Evolutionary conservation across 768 basidiomycete genomes (phyloP), one percentile per base, ranked within the genome.

Genomic region (Tephrocybe sp.): DNA sequence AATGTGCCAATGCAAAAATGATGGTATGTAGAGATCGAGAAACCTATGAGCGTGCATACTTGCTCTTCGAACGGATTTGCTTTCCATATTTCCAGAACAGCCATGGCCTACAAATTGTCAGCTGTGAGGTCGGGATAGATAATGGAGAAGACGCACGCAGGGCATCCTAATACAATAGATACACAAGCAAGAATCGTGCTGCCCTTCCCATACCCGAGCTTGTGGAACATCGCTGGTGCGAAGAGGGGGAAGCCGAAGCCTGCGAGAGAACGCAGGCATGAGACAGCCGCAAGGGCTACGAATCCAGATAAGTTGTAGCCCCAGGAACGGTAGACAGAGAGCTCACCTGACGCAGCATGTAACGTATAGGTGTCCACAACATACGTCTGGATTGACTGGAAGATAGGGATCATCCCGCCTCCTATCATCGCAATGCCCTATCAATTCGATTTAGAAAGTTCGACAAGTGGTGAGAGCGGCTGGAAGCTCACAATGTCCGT

Each of bases 231-330:
- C 32, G 77, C 70, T 17, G 85, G 82, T 3, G 83, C 86, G 57
- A 91, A 91, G n/a, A 91, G 68, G 2, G 89, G 90, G 62, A 92
- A 90, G 1, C 77, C 82, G 47, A 88, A 90, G 0, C 89, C 89
- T 1, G 81, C 79, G 0, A 88, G 48, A 0, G 84, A 81, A 21
- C 89, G 81, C 12, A 89, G 62, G 62, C 66, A 85, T 0, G 83
- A 69, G 17, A 81, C 80, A 0, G 86, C 85, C 0, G 86, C 86
- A 9, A 91, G 67, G 2, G 86, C 85, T 80, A 44, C 39, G 2
- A 6, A 42, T 20, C 53, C 41, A 39, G 20, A 26, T 21, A 24
- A 46, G 18, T n/a, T 23, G 11, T 30, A 30, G 28, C 28, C 28
- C 6, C 5, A 30, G 11, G 11, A 30, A 30, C 5, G 23, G 4